Base-by-base conservation (phyloP, 148 eudicot genomes). In the Camellia lanceoleosa region DNA sequence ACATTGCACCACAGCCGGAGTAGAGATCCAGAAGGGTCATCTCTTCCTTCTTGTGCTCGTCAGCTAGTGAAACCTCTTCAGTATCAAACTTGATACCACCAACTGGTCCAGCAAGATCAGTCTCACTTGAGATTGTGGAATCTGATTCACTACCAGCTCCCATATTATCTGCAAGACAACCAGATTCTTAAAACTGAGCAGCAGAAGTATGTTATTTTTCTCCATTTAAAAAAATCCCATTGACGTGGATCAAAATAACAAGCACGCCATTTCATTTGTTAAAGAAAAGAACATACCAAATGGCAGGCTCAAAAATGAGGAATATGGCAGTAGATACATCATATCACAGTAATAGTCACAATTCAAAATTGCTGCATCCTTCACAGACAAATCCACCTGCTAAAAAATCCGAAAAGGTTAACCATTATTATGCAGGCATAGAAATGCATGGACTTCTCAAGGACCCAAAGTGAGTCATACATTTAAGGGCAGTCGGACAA, bases 301-400 rank as follows among this genome's bases (percentile, higher is more conserved):
- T 30, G 86, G 82, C 10, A 89, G 81, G 59, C 63, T 77, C 63
- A 82, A 74, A 71, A 91, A 92, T 7, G 94, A 84, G 0, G 89
- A 76, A 80, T 83, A 91, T 0, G 95, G 94, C 10, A 91, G 75
- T 68, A 83, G 82, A 73, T 94, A 94, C 66, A 74, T 66, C 88
- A 88, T 88, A 55, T 94, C 94, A 74, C 83, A 92, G 23, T 89
- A 94, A 51, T 85, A 94, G 62, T 94, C 94, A 79, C 87, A 91
- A 2, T 81, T 63, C 0, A 84, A 81, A 62, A 82, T 76, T 11
- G 79, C 56, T n/a, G 77, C 72, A 61, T 68, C 61, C 73, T 86
- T 91, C 1, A 78, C 67, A 58, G 70, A 82, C 7, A 71, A 38
- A 78, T 91, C 88, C 6, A 60, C 84, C 98, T 94, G 90, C 54